Conservation (phyloP, 2,329 filamentous ascomycete genomes). For the Gliomastix tumulicola region DNA sequence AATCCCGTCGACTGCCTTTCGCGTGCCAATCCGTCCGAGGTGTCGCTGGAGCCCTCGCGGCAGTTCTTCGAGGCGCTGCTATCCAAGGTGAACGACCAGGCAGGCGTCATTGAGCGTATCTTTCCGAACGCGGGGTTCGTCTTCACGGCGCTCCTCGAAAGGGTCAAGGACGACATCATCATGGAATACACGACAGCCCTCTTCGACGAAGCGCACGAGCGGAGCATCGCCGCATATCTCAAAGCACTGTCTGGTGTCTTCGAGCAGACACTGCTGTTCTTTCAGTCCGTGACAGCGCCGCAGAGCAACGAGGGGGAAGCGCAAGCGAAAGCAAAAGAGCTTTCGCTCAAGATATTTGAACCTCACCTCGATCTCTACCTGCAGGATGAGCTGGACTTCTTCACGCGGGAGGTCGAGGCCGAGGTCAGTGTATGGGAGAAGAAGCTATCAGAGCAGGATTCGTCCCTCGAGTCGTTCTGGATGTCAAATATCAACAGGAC, state of each 20-base stretch:
- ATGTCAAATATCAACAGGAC: slow-evolving; percentile 94
- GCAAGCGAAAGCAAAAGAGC: slow-evolving; percentile 55
- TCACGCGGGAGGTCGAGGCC: slow-evolving; percentile 66
- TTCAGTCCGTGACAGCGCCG: slow-evolving; percentile 62
- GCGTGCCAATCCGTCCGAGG: slow-evolving; percentile 52
- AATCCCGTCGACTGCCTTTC: slow-evolving; percentile 79
- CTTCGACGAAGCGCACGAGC: slow-evolving; percentile 79
- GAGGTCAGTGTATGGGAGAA: slow-evolving; percentile 86
- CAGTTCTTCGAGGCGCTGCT: slow-evolving; percentile 73
- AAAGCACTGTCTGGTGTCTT: slow-evolving; percentile 84
- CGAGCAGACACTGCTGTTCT: slow-evolving; percentile 75
- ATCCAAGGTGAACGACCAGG: slow-evolving; percentile 74
- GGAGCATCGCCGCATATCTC: slow-evolving; percentile 69
- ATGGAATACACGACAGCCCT: slow-evolving; percentile 80
- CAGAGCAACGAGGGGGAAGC: slow-evolving; percentile 35
- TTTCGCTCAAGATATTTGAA: slow-evolving; percentile 73
- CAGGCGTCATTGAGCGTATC: slow-evolving; percentile 70
- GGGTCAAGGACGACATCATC: slow-evolving; percentile 76
- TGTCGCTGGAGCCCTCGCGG: slow-evolving; percentile 74
- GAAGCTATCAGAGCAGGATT: slow-evolving; percentile 84
- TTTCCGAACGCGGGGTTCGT: slow-evolving; percentile 69
- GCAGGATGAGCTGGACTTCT: slow-evolving; percentile 82
- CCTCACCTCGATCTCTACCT: slow-evolving; percentile 92
- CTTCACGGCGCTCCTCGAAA: slow-evolving; percentile 72
- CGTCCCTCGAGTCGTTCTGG: slow-evolving; percentile 84